Conservation (phyloP, 306 rosid species). For the Lotus japonicus region DNA sequence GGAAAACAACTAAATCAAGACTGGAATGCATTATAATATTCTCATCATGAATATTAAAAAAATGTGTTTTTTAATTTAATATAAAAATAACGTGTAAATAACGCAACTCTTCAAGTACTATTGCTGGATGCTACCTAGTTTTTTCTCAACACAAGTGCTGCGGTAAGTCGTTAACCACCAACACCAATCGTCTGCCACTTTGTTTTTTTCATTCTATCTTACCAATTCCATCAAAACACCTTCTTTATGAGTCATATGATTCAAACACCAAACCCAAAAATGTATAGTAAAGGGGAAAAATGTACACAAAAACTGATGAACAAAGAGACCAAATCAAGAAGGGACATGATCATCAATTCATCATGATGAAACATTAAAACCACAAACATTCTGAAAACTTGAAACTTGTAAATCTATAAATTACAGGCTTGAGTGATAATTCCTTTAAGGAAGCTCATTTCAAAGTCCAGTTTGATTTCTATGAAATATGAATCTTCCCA, state of each 20-base stretch:
- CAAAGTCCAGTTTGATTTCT: no score
- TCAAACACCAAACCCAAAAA: neutral
- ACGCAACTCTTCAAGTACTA: neutral
- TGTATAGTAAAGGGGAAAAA: neutral
- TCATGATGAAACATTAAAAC: neutral
- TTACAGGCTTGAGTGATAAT: conserved; percentile 17
- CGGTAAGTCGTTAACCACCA: neutral
- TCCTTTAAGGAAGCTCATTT: neutral
- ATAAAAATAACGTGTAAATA: neutral
- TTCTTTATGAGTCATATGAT: no score
- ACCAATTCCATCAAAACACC: neutral
- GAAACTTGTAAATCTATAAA: no score
- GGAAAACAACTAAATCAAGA: neutral
- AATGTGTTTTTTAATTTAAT: no score
- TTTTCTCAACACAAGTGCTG: neutral
- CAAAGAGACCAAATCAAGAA: neutral
- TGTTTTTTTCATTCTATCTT: no score
- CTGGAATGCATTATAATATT: no score
- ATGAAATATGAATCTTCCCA: neutral
- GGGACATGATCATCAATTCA: no score
- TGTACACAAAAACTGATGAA: neutral
- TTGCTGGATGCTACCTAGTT: neutral
- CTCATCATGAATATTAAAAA: no score
- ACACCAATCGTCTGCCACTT: neutral
- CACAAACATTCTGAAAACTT: no score